Conservation (phyloP, 306 rosid species). For the barrel medic (Medicago truncatula) region DNA sequence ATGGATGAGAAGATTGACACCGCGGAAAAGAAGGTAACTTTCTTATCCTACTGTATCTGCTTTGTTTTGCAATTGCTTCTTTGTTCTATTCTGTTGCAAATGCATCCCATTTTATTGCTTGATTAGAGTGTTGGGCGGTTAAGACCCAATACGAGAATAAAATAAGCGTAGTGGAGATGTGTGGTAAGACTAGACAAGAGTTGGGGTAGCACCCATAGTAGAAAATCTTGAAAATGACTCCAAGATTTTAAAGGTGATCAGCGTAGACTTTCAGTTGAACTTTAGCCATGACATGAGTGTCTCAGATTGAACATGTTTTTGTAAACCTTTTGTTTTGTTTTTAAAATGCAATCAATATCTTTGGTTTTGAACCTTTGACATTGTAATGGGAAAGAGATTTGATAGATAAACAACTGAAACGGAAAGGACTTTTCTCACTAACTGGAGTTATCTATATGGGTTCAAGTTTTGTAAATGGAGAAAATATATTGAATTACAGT, state of each 20-base stretch:
- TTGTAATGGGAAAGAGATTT: not conserved
- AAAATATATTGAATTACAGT: not conserved
- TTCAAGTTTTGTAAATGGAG: too few relatives aligned
- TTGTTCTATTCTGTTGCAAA: not conserved
- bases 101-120: not conserved
- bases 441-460: too few relatives aligned
- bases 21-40: constrained; percentile 21
- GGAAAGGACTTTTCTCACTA: too few relatives aligned
- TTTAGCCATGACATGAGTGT: not conserved
- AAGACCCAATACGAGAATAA: too few relatives aligned
- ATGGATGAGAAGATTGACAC: constrained; percentile 21
- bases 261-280: not conserved
- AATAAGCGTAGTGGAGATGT: too few relatives aligned
- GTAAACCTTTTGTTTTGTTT: not conserved
- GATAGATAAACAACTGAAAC: not conserved
- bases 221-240: too few relatives aligned
- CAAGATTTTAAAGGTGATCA: too few relatives aligned
- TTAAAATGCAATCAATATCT: not conserved
- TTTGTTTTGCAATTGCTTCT: too few relatives aligned
- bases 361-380: not conserved
- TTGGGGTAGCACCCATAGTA: too few relatives aligned
- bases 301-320: not conserved
- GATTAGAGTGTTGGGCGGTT: too few relatives aligned
- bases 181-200: too few relatives aligned
- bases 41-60: not conserved